Evolutionary conservation across 2,329 filamentous ascomycete genomes (phyloP).

Genomic region (Cordyceps pruinosa): DNA sequence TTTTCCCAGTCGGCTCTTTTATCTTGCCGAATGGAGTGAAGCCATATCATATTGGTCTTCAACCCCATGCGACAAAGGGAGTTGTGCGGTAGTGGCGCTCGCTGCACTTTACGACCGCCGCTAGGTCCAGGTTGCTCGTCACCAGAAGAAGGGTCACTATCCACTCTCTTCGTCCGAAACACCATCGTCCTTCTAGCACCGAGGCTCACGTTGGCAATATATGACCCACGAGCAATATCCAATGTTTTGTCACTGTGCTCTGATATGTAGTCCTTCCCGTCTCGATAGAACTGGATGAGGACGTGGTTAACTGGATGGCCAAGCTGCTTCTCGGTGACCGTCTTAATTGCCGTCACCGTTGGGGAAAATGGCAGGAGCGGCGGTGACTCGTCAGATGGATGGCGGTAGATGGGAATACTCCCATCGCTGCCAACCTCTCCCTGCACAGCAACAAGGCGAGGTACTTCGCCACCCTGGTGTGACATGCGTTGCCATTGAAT

Average conservation of each 20-base stretch:
- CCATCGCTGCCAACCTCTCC: conserved; percentile 63
- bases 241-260: conserved; percentile 97
- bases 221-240: conserved; percentile 74
- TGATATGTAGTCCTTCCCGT: conserved; percentile 82
- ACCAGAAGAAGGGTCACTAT: conserved; percentile 32
- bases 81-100: conserved; percentile 75
- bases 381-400: conserved; percentile 83
- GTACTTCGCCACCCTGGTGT: conserved; percentile 85
- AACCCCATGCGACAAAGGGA: conserved; percentile 80
- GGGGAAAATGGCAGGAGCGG: conserved; percentile 69
- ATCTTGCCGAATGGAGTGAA: conserved; percentile 88
- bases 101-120: conserved; percentile 51
- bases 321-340: conserved; percentile 61
- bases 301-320: conserved; percentile 85
- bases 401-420: conserved; percentile 83
- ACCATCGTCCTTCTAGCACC: conserved; percentile 88
- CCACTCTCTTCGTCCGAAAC: conserved; percentile 69
- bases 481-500: conserved; percentile 88
- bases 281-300: conserved; percentile 88
- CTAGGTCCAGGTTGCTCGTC: conserved; percentile 15
- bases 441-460: conserved; percentile 84
- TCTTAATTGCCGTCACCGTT: conserved; percentile 61
- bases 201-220: conserved; percentile 89
- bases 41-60: conserved; percentile 75
- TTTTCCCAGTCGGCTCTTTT: conserved; percentile 66